These are phyloP conservation scores for Vigna angularis DNA, from an alignment of 306 rosid species.

Conservation along the genomic window DNA sequence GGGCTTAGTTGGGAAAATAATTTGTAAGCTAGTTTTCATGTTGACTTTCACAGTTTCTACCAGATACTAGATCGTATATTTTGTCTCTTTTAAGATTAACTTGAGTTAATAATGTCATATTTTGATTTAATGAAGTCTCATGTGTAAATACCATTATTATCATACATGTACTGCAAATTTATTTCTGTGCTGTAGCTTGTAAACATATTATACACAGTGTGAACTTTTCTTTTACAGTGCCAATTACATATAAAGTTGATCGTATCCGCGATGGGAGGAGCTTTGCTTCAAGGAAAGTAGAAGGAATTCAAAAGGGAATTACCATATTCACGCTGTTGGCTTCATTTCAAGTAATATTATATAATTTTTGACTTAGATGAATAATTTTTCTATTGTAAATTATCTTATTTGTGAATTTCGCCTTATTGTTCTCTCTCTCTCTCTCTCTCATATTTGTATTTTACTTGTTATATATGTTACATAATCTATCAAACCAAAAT, in stretches of 20 bases:
- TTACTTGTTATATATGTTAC: slow-evolving; percentile 8
- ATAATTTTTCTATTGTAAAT: not conserved
- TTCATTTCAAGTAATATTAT: slow-evolving; percentile 80
- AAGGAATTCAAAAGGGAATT: slow-evolving; percentile 87
- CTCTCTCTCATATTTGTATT: slow-evolving; percentile 12
- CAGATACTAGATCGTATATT: slow-evolving; percentile 16
- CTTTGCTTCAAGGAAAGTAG: slow-evolving; percentile 86
- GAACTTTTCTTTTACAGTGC: slow-evolving; percentile 64
- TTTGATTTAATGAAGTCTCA: slow-evolving; percentile 21
- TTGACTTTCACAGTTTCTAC: slow-evolving; percentile 28
- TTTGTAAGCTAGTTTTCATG: slow-evolving; percentile 18
- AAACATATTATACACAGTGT: slow-evolving; percentile 33
- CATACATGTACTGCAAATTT: slow-evolving; percentile 15
- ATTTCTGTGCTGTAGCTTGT: slow-evolving; percentile 32
- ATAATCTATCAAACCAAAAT: not conserved
- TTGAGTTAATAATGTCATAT: slow-evolving; percentile 9
- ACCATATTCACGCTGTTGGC: slow-evolving; percentile 79
- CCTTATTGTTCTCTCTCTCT: slow-evolving; percentile 1
- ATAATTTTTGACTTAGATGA: slow-evolving; percentile 33
- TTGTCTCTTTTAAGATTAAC: slow-evolving; percentile 9
- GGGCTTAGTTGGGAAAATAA: slow-evolving; percentile 14
- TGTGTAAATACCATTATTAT: slow-evolving; percentile 1
- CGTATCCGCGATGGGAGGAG: slow-evolving; percentile 87
- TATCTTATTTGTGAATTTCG: slow-evolving; percentile 10
- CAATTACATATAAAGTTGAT: slow-evolving; percentile 80